Percentiles rank a stretch among this genome's conserved stretches.
These are phyloP conservation scores for Yarrowia galli DNA, from an alignment of 1,139 yeast genomes.

Conservation along the genomic window DNA sequence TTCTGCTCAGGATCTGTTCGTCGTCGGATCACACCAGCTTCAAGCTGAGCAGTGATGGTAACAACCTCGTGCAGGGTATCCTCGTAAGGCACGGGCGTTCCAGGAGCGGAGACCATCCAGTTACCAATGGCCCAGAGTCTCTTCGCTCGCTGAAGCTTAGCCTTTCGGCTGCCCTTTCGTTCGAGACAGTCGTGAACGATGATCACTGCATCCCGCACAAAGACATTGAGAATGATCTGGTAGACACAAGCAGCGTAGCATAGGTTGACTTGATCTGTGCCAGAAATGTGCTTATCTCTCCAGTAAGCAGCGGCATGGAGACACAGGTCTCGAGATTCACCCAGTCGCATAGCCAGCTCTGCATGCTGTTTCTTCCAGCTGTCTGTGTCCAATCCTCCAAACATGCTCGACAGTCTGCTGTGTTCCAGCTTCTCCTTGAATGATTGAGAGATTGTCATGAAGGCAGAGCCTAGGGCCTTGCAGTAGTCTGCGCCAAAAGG, in stretches of 20 bases:
- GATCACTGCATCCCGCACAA: conserved; percentile 15
- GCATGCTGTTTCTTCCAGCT: conserved; percentile 34
- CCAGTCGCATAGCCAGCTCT: conserved; percentile 22
- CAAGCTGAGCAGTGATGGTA: conserved; percentile 31
- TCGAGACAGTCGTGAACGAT: conserved; percentile 20
- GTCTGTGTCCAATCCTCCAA: conserved; percentile 20
- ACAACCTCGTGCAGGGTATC: conserved; percentile 28
- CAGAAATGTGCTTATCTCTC: conserved; percentile 17
- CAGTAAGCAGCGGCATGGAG: conserved; percentile 32
- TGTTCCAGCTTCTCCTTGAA: conserved; percentile 31
- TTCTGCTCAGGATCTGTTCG: conserved; percentile 26
- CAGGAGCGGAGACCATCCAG: conserved; percentile 36
- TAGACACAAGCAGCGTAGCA: conserved; percentile 31
- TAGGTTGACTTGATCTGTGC: conserved; percentile 32
- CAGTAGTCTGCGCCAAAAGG: conserved; percentile 37
- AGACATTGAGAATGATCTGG: conserved; percentile 27
- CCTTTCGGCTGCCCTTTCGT: conserved; percentile 6
- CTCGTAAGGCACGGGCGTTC: conserved; percentile 31
- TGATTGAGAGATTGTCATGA: conserved; percentile 30
- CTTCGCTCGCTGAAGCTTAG: conserved; percentile 16
- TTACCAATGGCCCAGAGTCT: conserved; percentile 36
- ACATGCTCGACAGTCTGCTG: conserved; percentile 11
- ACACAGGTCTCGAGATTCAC: conserved; percentile 14
- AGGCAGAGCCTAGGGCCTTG: conserved; percentile 28
- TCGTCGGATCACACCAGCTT: conserved; percentile 13